Evolutionary conservation across 768 basidiomycete genomes (phyloP).

Genomic region (Leccinellum rugosiceps): DNA sequence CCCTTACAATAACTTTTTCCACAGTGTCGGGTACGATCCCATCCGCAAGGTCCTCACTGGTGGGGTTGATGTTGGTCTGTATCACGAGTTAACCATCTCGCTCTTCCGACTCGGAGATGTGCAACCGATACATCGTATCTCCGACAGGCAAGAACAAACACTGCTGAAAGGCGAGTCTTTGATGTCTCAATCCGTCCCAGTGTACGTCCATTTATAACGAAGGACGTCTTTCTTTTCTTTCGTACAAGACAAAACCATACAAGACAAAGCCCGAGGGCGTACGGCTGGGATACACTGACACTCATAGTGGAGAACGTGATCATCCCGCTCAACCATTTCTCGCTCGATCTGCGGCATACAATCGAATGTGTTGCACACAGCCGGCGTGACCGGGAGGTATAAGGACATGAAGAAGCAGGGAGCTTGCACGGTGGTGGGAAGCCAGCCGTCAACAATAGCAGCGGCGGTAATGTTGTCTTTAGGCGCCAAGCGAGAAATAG

Average conservation of each 20-base stretch:
- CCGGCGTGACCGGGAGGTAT: slow-evolving; percentile 77
- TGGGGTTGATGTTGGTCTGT: slow-evolving; percentile 74
- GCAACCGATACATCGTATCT: slow-evolving; percentile 75
- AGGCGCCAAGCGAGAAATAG: too few relatives aligned
- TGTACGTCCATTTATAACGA: too few relatives aligned
- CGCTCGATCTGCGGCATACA: slow-evolving; percentile 70
- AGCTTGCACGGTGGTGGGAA: slow-evolving; percentile 86
- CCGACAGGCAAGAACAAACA: slow-evolving; percentile 49
- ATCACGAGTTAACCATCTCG: slow-evolving; percentile 77
- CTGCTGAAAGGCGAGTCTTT: slow-evolving; percentile 59
- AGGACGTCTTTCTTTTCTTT: too few relatives aligned
- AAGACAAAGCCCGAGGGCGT: slow-evolving; percentile 47
- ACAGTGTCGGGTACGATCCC: slow-evolving; percentile 94
- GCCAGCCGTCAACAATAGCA: slow-evolving; percentile 46
- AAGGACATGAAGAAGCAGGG: slow-evolving; percentile 80
- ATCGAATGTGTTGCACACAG: slow-evolving; percentile 66
- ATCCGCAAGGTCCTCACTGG: slow-evolving; percentile 94
- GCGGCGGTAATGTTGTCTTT: too few relatives aligned
- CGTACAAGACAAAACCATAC: slow-evolving; percentile 47
- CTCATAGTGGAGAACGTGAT: slow-evolving; percentile 95
- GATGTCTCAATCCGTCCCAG: neutral
- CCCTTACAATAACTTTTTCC: slow-evolving; percentile 97
- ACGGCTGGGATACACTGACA: slow-evolving; percentile 90
- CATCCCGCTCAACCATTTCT: slow-evolving; percentile 35
- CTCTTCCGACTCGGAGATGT: slow-evolving; percentile 75